Evolutionary conservation across 805 yeast species (phyloP), one percentile per base, ranked within the genome.

Genomic region (Schwanniomyces polymorphus): DNA sequence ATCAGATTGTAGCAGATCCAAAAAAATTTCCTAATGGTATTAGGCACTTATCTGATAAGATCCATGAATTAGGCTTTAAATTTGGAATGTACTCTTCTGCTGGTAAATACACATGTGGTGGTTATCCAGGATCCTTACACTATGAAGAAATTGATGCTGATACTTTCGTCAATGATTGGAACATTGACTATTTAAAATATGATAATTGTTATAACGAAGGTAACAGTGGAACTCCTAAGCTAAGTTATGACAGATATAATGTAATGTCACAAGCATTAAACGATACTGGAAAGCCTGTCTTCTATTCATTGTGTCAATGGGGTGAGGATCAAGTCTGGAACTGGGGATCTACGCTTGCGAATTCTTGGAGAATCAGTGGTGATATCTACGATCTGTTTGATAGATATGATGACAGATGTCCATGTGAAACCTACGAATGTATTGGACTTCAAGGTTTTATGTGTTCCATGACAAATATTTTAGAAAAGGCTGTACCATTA

Each of bases 21-120:
- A 41, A 25, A 23, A 61, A 59, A 42, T 63, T 63, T 43, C 67
- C 68, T 11, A 40, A 52, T 39, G 67, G 67, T 16, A 59, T 62
- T 51, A 49, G 46, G 21, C 41, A 48, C 14, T 49, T 63, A 23
- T 44, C 63, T 10, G 64, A 63, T 33, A 10, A 47, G 27, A 49
- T 63, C 14, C 67, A 63, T 45, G 53, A 46, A 14, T 31, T 49
- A 37, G 63, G 59, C 5, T 53, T 63, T 35, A 50, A 57, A 34
- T 63, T 58, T 42, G 68, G 68, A n/a, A 63, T 63, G 65, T 63
- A 63, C 47, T 59, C 47, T 59, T 54, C 60, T 18, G 68, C 68
- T 34, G 68, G 68, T n/a, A 57, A 51, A 35, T 60, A 53, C 46
- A 63, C 68, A 8, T 63, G 67, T 47, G 66, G 59, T 27, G 59